phyloP scores from a whole-genome alignment of 2,329 filamentous ascomycete genomes.

The Trichoderma pleuroti region DNA sequence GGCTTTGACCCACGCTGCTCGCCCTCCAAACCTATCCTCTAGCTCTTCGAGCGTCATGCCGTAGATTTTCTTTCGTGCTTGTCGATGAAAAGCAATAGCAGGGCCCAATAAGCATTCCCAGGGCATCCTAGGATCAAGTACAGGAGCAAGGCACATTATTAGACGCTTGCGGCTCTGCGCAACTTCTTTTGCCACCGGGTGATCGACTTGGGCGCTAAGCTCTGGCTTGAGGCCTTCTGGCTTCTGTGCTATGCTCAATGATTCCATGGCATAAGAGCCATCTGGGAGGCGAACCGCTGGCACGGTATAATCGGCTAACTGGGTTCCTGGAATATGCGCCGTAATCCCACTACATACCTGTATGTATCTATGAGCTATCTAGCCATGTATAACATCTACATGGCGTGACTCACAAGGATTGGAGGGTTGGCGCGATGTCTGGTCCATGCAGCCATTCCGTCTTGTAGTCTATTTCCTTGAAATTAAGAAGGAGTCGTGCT shows the following conservation, averaged over 20 bases:
- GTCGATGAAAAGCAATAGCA: not conserved
- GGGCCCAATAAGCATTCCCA: not conserved
- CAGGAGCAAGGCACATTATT: not conserved
- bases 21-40: not conserved
- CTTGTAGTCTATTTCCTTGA: not conserved
- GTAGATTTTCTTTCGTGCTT: not conserved
- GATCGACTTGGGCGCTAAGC: not conserved
- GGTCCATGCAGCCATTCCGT: not conserved
- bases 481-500: not conserved
- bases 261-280: not conserved
- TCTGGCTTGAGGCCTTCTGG: not conserved
- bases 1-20: not conserved
- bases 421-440: not conserved
- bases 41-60: not conserved
- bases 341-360: not conserved
- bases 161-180: not conserved
- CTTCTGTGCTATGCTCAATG: not conserved
- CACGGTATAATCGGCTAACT: not conserved
- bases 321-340: not conserved
- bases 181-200: not conserved
- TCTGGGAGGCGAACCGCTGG: not conserved
- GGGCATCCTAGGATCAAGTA: not conserved
- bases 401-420: not conserved
- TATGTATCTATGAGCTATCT: not conserved
- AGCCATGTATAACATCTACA: not conserved